Percentiles rank a stretch among this genome's conserved stretches.
Evolutionary conservation across 2,329 filamentous ascomycete species (phyloP).

Genomic region (Phaeosphaeriaceae sp.): DNA sequence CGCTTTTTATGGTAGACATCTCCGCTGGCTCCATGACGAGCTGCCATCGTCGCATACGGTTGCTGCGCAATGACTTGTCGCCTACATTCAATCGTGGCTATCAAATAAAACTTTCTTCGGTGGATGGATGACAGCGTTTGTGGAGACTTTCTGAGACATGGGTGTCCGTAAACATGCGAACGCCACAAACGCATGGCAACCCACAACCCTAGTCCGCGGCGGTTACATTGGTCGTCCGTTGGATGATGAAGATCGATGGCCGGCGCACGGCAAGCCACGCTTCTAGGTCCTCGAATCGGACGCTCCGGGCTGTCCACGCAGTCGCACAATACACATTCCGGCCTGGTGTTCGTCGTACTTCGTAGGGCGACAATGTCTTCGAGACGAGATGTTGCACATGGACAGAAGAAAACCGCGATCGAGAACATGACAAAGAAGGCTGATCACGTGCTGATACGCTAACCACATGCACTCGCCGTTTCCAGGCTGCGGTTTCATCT

Average conservation of each 20-base stretch:
- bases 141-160: not conserved
- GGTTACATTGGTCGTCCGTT: slow-evolving; percentile 4
- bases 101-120: not conserved
- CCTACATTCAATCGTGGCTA: not conserved
- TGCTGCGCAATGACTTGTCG: not conserved
- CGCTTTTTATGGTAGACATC: slow-evolving; percentile 6
- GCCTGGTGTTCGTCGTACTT: not conserved
- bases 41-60: not conserved
- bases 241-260: not conserved
- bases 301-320: not conserved
- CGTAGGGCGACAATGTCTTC: not conserved
- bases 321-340: not conserved
- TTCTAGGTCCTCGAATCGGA: not conserved
- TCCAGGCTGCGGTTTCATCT: not conserved
- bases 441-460: not conserved
- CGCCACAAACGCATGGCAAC: slow-evolving; percentile 4
- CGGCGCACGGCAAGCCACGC: not conserved
- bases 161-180: not conserved
- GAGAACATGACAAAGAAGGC: not conserved
- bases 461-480: not conserved
- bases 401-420: not conserved
- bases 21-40: not conserved
- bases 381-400: not conserved
- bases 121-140: not conserved
- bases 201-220: slow-evolving; percentile 3